Base-by-base conservation (phyloP, 495 filamentous ascomycete species). In the Pyrenopolyporus hunteri region DNA sequence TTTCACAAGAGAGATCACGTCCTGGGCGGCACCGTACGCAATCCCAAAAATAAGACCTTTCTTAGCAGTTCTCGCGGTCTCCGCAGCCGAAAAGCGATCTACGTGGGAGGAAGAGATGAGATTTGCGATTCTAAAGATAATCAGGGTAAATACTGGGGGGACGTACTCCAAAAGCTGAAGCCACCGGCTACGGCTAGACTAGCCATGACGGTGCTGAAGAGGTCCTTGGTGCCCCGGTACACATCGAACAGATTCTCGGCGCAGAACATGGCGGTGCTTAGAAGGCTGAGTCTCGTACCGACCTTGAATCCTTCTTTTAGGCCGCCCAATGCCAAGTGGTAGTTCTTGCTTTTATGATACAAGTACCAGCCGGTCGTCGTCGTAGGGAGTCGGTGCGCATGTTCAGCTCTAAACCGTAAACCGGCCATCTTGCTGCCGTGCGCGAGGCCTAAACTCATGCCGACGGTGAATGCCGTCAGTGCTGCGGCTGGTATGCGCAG, bases 331-430 rank as follows among this genome's bases (percentile, higher is more conserved):
- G 87, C 82, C 4, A 87, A 75, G 53, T 89, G 83, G 76, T 98
- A 97, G 71, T 97, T 97, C 76, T 98, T 98, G 66, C 85, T 90
- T 74, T 97, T 97, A 75, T 98, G 95, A 71, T 98, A 98, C 22
- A 97, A 84, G 70, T 91, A 98, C 94, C 94, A 98, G 23, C 91
- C 94, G 6, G 83, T 83, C 17, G 87, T 84, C n/a, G 84, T 83
- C 4, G 77, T 85, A 16, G 94, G 94, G 39, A 95, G 84, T 64
- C 92, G 87, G 76, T 98, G 94, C 16, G 94, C 89, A 68, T 98
- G 95, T 75, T 98, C 89, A 49, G 94, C 94, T 46, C 93, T 89
- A 74, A 97, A 98, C 43, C 86, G 85, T 32, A 96, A 80, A 28
- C 86, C 85, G 11, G 90, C 84, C 62, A 78, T 85, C 70, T 85